phyloP scores from a whole-genome alignment of 2,329 filamentous ascomycete genomes.

The Nannizziopsis barbatae region DNA sequence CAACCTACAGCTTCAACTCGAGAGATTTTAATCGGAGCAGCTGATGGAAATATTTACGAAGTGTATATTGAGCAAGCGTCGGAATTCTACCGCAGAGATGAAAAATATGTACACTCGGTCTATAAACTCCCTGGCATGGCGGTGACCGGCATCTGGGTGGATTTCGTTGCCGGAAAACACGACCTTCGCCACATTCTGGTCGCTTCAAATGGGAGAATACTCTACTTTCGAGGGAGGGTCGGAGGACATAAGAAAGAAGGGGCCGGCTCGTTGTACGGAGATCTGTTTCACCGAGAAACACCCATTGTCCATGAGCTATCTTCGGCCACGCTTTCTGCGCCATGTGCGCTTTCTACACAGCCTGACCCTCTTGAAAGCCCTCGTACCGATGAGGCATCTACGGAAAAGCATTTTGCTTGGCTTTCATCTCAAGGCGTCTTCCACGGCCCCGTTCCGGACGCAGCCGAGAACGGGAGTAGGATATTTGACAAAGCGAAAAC shows the following conservation, averaged over 20 bases:
- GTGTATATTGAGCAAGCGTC: conserved; percentile 86
- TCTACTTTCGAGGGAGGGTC: conserved; percentile 70
- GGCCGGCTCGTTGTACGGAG: conserved; percentile 72
- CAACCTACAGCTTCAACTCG: conserved; percentile 85
- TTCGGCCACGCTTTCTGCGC: conserved; percentile 44
- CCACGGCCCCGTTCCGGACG: conserved; percentile 64
- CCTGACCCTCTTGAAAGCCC: conserved; percentile 57
- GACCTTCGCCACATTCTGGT: conserved; percentile 70
- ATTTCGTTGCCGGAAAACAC: conserved; percentile 54
- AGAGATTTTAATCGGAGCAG: conserved; percentile 81
- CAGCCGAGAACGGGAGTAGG: conserved; percentile 57
- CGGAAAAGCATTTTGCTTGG: conserved; percentile 69
- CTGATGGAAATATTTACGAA: conserved; percentile 94
- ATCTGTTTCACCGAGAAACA: conserved; percentile 76
- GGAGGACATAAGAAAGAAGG: conserved; percentile 64
- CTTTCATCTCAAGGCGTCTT: conserved; percentile 76
- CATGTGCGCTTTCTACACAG: conserved; percentile 62
- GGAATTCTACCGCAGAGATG: conserved; percentile 90
- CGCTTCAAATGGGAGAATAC: conserved; percentile 63
- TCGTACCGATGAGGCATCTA: conserved; percentile 36
- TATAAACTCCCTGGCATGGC: conserved; percentile 74
- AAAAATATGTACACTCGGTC: conserved; percentile 77
- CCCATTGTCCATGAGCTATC: conserved; percentile 65
- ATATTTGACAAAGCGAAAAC: conserved; percentile 72
- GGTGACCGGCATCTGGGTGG: conserved; percentile 76